Percentiles rank a stretch among this genome's conserved stretches.
phyloP scores from a whole-genome alignment of 805 yeast genomes.

The Tetrapisispora pingtungensis region DNA sequence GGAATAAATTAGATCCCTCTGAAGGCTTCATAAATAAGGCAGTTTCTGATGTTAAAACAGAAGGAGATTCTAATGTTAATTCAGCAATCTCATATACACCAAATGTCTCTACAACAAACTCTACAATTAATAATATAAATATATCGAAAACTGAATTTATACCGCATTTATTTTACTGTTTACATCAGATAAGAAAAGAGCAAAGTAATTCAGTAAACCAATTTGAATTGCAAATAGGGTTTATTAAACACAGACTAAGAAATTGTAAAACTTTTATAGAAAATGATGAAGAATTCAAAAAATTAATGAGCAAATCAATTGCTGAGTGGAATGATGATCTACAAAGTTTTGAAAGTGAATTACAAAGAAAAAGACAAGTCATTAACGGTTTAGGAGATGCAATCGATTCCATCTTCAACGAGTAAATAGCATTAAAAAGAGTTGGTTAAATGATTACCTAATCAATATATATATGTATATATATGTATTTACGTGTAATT shows the following conservation, averaged over 20 bases:
- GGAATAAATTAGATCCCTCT: background rate
- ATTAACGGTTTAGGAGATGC: slow-evolving; percentile 9
- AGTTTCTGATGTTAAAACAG: background rate
- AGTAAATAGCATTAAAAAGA: background rate
- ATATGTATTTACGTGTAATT: too few relatives aligned
- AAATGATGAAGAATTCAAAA: slow-evolving; percentile 23
- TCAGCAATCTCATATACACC: background rate
- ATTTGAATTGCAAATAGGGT: slow-evolving; percentile 24
- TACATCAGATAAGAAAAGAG: slow-evolving; percentile 26
- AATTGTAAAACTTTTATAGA: slow-evolving; percentile 21
- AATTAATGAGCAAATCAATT: slow-evolving; percentile 18
- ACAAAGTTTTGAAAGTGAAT: slow-evolving; percentile 16
- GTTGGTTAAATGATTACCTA: too few relatives aligned
- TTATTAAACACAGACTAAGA: slow-evolving; percentile 25
- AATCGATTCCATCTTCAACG: slow-evolving; percentile 1
- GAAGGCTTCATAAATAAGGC: background rate
- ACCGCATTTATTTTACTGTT: slow-evolving; percentile 26
- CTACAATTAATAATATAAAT: background rate
- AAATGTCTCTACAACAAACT: background rate
- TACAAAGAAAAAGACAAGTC: slow-evolving; percentile 17
- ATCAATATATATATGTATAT: too few relatives aligned
- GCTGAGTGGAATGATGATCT: slow-evolving; percentile 25
- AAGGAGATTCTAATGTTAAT: background rate
- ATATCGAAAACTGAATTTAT: slow-evolving; percentile 19
- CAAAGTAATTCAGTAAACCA: slow-evolving; percentile 26